Evolutionary conservation across 495 filamentous ascomycete genomes (phyloP), one percentile per base, ranked within the genome.

Genomic region (Penicillium mononematosum): DNA sequence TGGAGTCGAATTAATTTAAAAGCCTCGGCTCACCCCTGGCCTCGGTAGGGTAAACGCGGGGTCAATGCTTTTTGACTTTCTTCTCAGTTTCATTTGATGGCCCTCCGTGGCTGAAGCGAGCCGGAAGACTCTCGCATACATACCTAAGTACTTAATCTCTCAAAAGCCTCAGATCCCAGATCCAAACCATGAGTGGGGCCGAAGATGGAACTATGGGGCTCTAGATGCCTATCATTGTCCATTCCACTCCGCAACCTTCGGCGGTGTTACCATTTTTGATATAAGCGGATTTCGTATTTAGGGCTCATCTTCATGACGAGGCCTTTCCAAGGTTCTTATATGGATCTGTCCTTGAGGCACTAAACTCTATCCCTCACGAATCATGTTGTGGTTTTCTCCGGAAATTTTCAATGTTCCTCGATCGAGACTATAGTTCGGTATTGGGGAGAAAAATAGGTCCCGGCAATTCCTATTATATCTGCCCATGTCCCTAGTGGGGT

Each of bases 181-280:
- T 34, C n/a, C 11, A 17, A 38, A 43, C 47, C 24, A 25, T 0
- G 24, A 51, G 68, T 71, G 66, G 66, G 60, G 60, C 41, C 29
- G 24, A 50, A 17, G 45, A 52, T 52, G 42, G 65, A 68, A 69
- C 66, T 56, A 59, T 56, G 64, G 67, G 62, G 59, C 61, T 45
- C 24, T 60, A 55, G 53, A 67, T 73, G 42, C 66, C 62, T 70
- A 67, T 66, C 53, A 51, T 39, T 44, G 20, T 39, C 29, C 16
- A 12, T 39, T 39, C 24, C 43, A 19, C 20, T 47, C 56, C 39
- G 44, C 27, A 43, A 51, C 34, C 19, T n/a, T 72, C 71, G 64
- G 67, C 29, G 39, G 31, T 63, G 36, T 45, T 67, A 43, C 71
- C 61, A 52, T 27, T 60, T 69, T 61, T 11, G 58, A 36, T 45